Percentiles rank a stretch among this genome's conserved stretches.
phyloP scores from a whole-genome alignment of 208 protist species.

The Lotmaria passim region DNA sequence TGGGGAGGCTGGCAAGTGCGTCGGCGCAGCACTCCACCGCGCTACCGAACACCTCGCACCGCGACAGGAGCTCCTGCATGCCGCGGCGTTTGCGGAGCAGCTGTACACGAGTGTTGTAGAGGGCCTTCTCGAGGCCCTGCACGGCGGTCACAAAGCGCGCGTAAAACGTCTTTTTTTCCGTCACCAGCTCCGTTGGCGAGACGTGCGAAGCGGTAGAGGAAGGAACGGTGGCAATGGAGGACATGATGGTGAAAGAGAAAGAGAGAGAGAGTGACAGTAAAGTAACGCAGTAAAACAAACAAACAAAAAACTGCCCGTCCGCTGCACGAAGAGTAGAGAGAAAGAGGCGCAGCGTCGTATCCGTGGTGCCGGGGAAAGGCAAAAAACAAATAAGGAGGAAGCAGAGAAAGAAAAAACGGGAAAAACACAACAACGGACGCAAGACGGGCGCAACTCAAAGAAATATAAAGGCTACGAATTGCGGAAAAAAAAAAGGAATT shows the following conservation, averaged over 20 bases:
- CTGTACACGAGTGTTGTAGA: neutral
- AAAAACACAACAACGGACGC: neutral
- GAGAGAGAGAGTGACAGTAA: neutral
- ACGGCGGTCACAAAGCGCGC: neutral
- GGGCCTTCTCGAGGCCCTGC: neutral
- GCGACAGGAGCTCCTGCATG: slow-evolving; percentile 5
- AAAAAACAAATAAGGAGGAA: neutral
- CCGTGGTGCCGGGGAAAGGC: neutral
- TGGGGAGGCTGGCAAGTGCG: neutral
- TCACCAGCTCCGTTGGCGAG: neutral
- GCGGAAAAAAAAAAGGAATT: too few species aligned
- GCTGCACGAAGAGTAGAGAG: neutral
- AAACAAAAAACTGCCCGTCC: neutral
- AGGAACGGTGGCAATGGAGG: neutral
- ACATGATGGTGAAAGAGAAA: slow-evolving; percentile 1
- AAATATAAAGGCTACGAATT: neutral
- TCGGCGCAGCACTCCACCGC: slow-evolving; percentile 10
- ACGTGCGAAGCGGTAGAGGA: neutral
- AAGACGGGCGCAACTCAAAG: neutral
- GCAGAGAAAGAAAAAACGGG: neutral
- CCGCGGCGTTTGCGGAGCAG: neutral
- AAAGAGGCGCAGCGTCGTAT: neutral
- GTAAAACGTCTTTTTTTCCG: neutral
- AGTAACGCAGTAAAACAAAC: neutral
- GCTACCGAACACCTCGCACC: neutral